Conservation (phyloP, 306 rosid genomes). For the Glycine soja region DNA sequence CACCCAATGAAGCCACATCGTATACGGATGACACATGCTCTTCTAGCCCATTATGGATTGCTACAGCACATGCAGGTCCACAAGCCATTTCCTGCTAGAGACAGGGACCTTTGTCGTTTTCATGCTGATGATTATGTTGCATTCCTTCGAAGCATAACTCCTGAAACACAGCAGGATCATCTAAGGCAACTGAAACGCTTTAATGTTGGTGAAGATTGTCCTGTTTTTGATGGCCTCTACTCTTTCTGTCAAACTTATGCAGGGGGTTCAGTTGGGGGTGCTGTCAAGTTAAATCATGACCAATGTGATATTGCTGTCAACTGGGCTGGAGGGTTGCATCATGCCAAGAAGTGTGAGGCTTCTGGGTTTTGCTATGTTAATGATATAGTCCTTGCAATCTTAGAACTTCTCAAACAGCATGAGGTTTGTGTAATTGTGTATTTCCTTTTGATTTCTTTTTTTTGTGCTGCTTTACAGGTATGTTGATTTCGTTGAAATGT, state of each 20-base stretch:
- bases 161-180: conserved; percentile 91
- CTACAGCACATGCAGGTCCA: conserved; percentile 89
- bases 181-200: conserved; percentile 86
- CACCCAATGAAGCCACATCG: conserved; percentile 98
- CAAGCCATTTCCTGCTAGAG: conserved; percentile 91
- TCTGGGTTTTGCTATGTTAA: conserved; percentile 92
- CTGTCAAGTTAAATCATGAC: conserved; percentile 81
- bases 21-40: conserved; percentile 89
- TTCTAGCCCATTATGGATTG: conserved; percentile 85
- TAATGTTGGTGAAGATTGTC: conserved; percentile 92
- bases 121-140: conserved; percentile 90
- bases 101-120: conserved; percentile 83
- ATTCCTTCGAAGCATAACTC: conserved; percentile 79
- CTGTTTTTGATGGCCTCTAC: conserved; percentile 87
- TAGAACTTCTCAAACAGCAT: conserved; percentile 85
- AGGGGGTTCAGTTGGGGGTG: conserved; percentile 96
- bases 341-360: conserved; percentile 93
- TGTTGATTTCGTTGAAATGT: conserved; percentile 17
- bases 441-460: conserved; percentile 26
- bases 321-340: conserved; percentile 93
- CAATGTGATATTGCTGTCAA: conserved; percentile 85
- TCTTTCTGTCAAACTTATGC: conserved; percentile 88
- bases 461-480: background rate
- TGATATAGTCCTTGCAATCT: conserved; percentile 81
- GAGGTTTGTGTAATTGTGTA: conserved; percentile 59